phyloP scores from a whole-genome alignment of 2,329 filamentous ascomycete species.

The Monosporascus sp. region DNA sequence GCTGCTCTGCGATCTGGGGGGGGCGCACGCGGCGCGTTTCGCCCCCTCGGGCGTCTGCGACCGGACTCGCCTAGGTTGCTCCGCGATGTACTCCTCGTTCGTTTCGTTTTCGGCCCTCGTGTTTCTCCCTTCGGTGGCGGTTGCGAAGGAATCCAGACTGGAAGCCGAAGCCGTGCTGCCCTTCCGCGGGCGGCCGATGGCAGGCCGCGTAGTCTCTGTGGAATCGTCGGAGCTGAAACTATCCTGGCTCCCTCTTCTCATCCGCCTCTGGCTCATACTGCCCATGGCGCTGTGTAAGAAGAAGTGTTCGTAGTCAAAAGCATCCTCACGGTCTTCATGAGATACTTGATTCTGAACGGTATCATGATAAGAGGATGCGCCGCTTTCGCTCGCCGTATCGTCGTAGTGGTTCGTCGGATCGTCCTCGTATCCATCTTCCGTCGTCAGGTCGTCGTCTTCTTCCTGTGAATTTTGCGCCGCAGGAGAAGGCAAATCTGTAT shows the following conservation, averaged over 20 bases:
- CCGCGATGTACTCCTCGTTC: conserved; percentile 13
- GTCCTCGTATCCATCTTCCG: conserved; percentile 25
- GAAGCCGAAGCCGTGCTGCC: conserved; percentile 45
- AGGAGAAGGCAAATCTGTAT: conserved; percentile 3
- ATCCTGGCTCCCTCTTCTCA: conserved; percentile 39
- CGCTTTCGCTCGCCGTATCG: conserved; percentile 52
- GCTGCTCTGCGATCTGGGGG: conserved; percentile 38
- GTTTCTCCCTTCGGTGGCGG: conserved; percentile 43
- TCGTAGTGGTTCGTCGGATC: conserved; percentile 31
- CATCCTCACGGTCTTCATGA: conserved; percentile 89
- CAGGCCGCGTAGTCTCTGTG: conserved; percentile 50
- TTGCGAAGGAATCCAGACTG: conserved; percentile 51
- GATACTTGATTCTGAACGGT: conserved; percentile 56
- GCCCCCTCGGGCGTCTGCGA: conserved; percentile 27
- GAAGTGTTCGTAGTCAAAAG: conserved; percentile 95
- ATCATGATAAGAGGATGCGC: conserved; percentile 60
- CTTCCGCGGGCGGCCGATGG: conserved; percentile 27
- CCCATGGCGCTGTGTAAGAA: conserved; percentile 91
- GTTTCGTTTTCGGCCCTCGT: conserved; percentile 17
- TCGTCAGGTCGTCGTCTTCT: conserved; percentile 16
- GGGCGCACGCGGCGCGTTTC: conserved; percentile 19
- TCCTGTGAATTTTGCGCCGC: conserved; percentile 28
- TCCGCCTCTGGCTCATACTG: conserved; percentile 55
- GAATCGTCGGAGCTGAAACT: conserved; percentile 57
- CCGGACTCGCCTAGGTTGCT: conserved; percentile 17